Conservation (phyloP, 2,329 filamentous ascomycete genomes). For the Colletotrichum liriopes region DNA sequence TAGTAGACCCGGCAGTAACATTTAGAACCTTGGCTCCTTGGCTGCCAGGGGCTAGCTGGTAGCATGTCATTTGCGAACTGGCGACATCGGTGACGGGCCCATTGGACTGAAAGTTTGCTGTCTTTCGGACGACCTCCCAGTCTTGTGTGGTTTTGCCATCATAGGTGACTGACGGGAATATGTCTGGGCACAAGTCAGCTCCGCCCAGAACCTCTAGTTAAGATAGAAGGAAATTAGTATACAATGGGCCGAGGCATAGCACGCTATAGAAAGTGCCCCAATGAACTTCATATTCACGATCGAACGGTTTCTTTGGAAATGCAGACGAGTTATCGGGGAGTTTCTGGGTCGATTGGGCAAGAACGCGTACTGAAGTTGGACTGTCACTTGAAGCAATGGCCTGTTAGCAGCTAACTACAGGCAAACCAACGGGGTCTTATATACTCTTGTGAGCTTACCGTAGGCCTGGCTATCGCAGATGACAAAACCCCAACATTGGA, state of each 20-base stretch:
- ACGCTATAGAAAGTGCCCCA: no score
- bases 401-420: not conserved
- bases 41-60: constrained; percentile 59
- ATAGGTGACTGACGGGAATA: constrained; percentile 58
- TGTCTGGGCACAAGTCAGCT: constrained; percentile 50
- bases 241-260: constrained; percentile 58
- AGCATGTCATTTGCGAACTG: constrained; percentile 66
- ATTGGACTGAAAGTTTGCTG: constrained; percentile 66
- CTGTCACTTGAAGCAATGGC: not conserved
- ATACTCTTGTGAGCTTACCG: not conserved
- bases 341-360: not conserved
- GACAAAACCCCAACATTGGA: not conserved
- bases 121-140: constrained; percentile 65
- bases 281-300: not conserved
- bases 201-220: not conserved
- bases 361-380: not conserved
- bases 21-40: constrained; percentile 60
- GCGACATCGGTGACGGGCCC: constrained; percentile 64
- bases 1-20: constrained; percentile 46
- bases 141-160: constrained; percentile 53
- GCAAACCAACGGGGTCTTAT: not conserved
- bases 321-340: not conserved
- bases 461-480: not conserved
- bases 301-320: not conserved
- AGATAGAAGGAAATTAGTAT: not conserved